phyloP scores from a whole-genome alignment of 2,329 filamentous ascomycete species.

The Phaeosphaeria sp. region DNA sequence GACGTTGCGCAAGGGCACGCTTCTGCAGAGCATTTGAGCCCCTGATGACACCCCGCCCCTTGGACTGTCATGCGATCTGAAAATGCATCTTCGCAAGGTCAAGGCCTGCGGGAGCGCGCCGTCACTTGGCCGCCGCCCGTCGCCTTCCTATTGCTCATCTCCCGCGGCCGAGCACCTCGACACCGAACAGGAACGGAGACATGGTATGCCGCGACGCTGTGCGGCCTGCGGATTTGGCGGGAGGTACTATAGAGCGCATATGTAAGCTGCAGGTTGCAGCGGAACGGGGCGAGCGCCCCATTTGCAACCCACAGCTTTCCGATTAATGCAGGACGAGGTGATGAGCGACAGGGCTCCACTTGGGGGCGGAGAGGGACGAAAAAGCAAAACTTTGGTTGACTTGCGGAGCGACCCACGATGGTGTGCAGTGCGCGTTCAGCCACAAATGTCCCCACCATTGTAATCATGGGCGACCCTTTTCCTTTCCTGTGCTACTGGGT shows the following conservation, averaged over 20 bases:
- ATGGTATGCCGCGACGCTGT: neutral
- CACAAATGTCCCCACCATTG: conserved; percentile 15
- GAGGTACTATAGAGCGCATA: neutral
- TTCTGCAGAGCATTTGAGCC: conserved; percentile 7
- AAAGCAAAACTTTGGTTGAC: conserved; percentile 39
- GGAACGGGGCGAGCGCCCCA: conserved; percentile 13
- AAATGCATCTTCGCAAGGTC: conserved; percentile 14
- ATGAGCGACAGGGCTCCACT: conserved; percentile 5
- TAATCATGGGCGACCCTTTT: conserved; percentile 6
- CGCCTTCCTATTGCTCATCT: conserved; percentile 26
- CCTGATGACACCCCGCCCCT: conserved; percentile 20
- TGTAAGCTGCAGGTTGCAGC: conserved; percentile 8
- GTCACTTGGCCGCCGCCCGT: conserved; percentile 19
- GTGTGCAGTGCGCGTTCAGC: conserved; percentile 18
- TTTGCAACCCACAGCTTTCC: neutral
- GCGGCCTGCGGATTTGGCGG: neutral
- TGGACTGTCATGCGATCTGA: conserved; percentile 28
- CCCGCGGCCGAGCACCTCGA: conserved; percentile 16
- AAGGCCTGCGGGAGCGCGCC: conserved; percentile 39
- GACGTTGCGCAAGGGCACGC: conserved; percentile 1
- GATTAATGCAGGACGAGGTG: neutral
- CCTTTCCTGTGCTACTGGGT: neutral
- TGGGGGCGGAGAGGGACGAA: conserved; percentile 12
- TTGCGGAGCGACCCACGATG: conserved; percentile 20
- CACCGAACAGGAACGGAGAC: conserved; percentile 10